Conservation (phyloP, 305 asterid species). For the Fraxinus sp. region DNA sequence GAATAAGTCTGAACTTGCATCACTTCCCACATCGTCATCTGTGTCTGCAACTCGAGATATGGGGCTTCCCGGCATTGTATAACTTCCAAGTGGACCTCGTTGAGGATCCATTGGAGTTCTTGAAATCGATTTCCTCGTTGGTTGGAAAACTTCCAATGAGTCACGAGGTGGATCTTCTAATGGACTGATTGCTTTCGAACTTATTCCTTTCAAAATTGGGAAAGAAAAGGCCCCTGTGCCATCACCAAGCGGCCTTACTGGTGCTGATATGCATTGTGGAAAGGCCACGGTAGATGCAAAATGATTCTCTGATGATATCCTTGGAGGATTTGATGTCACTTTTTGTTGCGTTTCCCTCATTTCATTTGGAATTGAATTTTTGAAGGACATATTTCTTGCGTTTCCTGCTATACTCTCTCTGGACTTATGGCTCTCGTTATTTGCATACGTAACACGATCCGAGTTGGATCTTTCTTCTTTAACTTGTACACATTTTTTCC, state of each 20-base stretch:
- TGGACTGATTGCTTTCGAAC: slow-evolving; percentile 9
- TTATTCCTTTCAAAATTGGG: slow-evolving; percentile 35
- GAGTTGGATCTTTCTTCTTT: slow-evolving; percentile 46
- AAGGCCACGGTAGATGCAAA: slow-evolving; percentile 28
- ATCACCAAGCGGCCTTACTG: slow-evolving; percentile 41
- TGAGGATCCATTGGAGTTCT: slow-evolving; percentile 24
- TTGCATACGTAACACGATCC: slow-evolving; percentile 22
- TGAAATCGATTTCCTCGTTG: slow-evolving; percentile 22
- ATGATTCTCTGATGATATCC: slow-evolving; percentile 20
- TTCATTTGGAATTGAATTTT: slow-evolving; percentile 28
- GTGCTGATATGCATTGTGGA: slow-evolving; percentile 47
- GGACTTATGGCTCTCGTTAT: slow-evolving; percentile 24
- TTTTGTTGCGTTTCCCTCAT: slow-evolving; percentile 30
- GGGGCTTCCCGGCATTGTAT: slow-evolving; percentile 47
- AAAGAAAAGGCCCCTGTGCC: slow-evolving; percentile 56
- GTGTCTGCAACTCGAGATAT: slow-evolving; percentile 32
- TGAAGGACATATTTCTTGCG: slow-evolving; percentile 14
- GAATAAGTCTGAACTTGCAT: slow-evolving; percentile 83
- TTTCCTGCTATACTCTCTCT: slow-evolving; percentile 9
- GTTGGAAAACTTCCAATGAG: slow-evolving; percentile 70
- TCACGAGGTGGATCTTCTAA: slow-evolving; percentile 58
- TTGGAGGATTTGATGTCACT: slow-evolving; percentile 22
- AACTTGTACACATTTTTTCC: slow-evolving; percentile 63
- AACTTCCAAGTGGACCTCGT: slow-evolving; percentile 1
- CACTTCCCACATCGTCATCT: slow-evolving; percentile 67